Evolutionary conservation across 2,329 filamentous ascomycete species (phyloP).

Genomic region (Penicillium sp.): DNA sequence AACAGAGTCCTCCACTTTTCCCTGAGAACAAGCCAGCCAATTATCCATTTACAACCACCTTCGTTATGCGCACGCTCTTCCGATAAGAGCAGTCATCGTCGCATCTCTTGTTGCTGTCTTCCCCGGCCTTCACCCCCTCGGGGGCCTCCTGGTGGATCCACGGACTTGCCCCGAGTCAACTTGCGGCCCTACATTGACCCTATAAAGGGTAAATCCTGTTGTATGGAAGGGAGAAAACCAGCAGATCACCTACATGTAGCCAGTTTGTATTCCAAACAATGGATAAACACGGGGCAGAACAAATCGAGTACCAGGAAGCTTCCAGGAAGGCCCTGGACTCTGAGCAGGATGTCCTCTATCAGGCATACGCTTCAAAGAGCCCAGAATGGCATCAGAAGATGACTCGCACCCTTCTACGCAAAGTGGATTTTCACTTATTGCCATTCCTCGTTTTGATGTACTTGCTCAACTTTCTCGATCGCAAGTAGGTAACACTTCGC

Average conservation of each 20-base stretch:
- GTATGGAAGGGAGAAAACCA: background rate
- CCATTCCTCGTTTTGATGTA: conserved; percentile 42
- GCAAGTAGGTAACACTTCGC: conserved; percentile 28
- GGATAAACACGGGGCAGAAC: conserved; percentile 19
- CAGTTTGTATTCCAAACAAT: background rate
- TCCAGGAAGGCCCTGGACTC: conserved; percentile 13
- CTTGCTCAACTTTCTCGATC: conserved; percentile 42
- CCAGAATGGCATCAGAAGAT: conserved; percentile 37
- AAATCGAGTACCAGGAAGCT: conserved; percentile 20
- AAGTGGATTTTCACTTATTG: conserved; percentile 39
- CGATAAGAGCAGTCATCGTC: background rate
- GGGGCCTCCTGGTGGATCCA: background rate
- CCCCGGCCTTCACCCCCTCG: background rate
- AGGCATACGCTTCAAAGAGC: conserved; percentile 35
- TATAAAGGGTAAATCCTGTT: background rate
- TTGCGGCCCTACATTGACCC: background rate
- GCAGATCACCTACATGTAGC: background rate
- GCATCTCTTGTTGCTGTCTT: background rate
- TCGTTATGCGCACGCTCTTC: background rate
- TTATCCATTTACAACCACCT: background rate
- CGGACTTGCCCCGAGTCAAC: background rate
- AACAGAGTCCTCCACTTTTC: background rate
- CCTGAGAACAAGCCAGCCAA: background rate
- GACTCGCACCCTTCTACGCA: conserved; percentile 34
- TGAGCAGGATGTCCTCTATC: conserved; percentile 36